phyloP scores from a whole-genome alignment of 768 basidiomycete species.

The Mycena albidolilacea region DNA sequence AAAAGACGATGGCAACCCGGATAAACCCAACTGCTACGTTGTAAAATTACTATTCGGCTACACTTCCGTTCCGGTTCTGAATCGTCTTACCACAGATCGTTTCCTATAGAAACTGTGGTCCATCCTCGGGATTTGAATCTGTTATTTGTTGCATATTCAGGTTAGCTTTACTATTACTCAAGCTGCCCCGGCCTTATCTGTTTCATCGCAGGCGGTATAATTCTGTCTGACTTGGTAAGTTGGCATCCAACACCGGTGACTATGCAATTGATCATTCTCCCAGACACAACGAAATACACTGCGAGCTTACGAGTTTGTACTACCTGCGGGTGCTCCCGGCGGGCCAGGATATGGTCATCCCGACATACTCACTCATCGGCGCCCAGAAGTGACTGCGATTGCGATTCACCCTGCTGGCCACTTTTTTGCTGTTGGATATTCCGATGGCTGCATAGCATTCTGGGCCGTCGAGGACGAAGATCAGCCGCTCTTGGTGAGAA shows the following conservation, averaged over 20 bases:
- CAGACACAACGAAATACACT: conserved; percentile 66
- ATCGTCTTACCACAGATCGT: conserved; percentile 51
- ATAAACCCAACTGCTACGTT: conserved; percentile 51
- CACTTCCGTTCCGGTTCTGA: conserved; percentile 14
- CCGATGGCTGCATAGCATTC: conserved; percentile 87
- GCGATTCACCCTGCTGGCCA: conserved; percentile 83
- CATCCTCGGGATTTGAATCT: conserved; percentile 84
- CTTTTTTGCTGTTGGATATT: conserved; percentile 84
- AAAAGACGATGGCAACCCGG: conserved; percentile 61
- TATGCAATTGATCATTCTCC: conserved; percentile 7
- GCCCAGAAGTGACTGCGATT: conserved; percentile 78
- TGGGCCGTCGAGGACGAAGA: conserved; percentile 88
- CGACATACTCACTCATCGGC: conserved; percentile 80
- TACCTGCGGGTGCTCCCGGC: conserved; percentile 88
- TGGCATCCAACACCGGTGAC: background rate
- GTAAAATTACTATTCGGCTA: conserved; percentile 46
- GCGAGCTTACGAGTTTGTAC: conserved; percentile 76
- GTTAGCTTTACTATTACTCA: conserved; percentile 51
- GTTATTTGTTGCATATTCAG: conserved; percentile 82
- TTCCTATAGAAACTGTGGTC: conserved; percentile 72
- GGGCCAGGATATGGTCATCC: conserved; percentile 73
- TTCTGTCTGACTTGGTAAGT: conserved; percentile 71
- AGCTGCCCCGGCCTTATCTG: background rate
- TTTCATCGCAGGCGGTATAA: conserved; percentile 67
- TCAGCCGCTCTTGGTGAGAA: conserved; percentile 81